Evolutionary conservation across 23 red algal species (phyloP), one percentile per base, ranked within the genome.

Genomic region (Gracilaria caudata): DNA sequence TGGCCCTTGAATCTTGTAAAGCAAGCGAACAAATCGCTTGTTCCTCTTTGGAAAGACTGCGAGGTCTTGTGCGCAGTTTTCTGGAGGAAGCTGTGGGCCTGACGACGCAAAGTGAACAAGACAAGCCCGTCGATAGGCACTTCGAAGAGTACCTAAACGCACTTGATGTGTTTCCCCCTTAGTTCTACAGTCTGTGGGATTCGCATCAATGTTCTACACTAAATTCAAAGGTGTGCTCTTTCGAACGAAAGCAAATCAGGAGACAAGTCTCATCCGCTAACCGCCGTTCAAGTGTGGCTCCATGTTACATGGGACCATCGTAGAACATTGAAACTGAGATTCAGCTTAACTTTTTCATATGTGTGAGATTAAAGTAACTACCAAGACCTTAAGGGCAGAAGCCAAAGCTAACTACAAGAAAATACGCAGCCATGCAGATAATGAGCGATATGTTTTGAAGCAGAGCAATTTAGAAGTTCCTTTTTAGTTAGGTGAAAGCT

Each of bases 41-140:
- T 56, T 26, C 55, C 4, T 33, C 49, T 19, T 35, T 84, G 59
- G 43, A 68, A 37, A 70, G 43, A 24, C 36, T 84, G 21, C 25
- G 80, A 41, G 63, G 36, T 26, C n/a, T 84, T 25, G 80, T 84
- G 1, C 80, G 63, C 28, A 71, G 44, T 72, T 84, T 84, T 40
- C 61, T 84, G 7, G 59, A 84, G 30, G 45, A 84, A 60, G 80
- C 63, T 12, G 80, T 84, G 21, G 80, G 80, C n/a, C 23, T 84
- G 21, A 26, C 43, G 21, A 40, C 36, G 13, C 34, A 39, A 39
- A 39, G 54, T 68, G 59, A 84, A 23, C 30, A 64, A 10, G 39
- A 84, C 63, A 64, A 68, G 33, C 80, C 55, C 25, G 39, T 84
- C 3, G 80, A 68, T 4, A 84, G 17, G 20, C 63, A 84, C 21